Evolutionary conservation across 129 eudicot species (phyloP).

Genomic region (Heracleum sosnowskyi): DNA sequence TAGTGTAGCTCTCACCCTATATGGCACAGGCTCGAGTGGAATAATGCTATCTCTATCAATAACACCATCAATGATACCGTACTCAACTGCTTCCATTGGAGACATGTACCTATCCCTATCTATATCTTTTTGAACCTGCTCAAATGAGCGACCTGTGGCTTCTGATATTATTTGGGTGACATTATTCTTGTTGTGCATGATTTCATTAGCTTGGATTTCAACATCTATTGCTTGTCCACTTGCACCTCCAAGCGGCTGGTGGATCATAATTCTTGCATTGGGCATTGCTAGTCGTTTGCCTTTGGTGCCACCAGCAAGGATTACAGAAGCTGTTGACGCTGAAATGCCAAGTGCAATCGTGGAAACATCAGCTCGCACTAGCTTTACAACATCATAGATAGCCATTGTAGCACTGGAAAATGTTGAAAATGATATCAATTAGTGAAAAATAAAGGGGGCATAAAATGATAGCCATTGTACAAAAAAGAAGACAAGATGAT

Average conservation of each 20-base stretch:
- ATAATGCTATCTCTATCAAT: constrained; percentile 76
- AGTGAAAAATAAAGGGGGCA: not conserved
- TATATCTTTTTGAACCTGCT: constrained; percentile 74
- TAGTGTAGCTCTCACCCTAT: constrained; percentile 49
- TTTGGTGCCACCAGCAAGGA: constrained; percentile 92
- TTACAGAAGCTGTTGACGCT: constrained; percentile 80
- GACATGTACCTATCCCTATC: constrained; percentile 90
- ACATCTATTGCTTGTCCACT: constrained; percentile 78
- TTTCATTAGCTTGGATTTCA: constrained; percentile 83
- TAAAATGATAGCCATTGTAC: not conserved
- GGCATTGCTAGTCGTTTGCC: constrained; percentile 98
- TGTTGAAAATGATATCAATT: not conserved
- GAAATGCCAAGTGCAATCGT: constrained; percentile 88
- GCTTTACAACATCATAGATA: constrained; percentile 66
- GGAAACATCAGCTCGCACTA: constrained; percentile 88
- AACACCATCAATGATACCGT: constrained; percentile 77
- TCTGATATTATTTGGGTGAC: constrained; percentile 47
- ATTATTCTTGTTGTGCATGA: constrained; percentile 58
- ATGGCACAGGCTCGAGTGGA: constrained; percentile 83
- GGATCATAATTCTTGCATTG: constrained; percentile 84
- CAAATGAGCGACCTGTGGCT: constrained; percentile 56
- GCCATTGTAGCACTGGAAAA: constrained; percentile 75
- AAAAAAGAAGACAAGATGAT: not conserved
- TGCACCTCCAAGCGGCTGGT: constrained; percentile 90
- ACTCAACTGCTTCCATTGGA: constrained; percentile 93